Base-by-base conservation (phyloP, 2,329 filamentous ascomycete genomes). In the Exophiala dermatitidis region DNA sequence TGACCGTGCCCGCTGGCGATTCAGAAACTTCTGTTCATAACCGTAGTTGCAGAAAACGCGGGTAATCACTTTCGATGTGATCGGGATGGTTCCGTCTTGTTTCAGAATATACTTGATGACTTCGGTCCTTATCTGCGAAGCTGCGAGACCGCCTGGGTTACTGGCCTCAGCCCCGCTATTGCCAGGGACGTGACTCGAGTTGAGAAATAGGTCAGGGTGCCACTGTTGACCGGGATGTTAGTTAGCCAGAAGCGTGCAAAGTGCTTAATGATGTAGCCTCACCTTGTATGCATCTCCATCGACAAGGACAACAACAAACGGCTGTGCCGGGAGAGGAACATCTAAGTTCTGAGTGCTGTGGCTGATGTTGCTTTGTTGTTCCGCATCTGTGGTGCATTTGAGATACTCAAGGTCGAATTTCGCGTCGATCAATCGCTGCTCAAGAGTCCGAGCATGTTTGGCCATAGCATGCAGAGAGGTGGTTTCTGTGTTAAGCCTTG, bases 251-350 rank as follows among this genome's bases (percentile, higher is more conserved):
- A 36, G 5, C 12, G 2, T 19, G 8, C 10, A 26, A 41, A 36
- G 19, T 19, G 19, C 19, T 28, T 10, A 2, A 30, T 41, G 7
- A 3, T 29, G 31, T 5, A 46, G 19, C 19, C 52, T 46, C 45
- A 59, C 60, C 32, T 12, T n/a, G 47, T 62, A 62, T 3, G 60
- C 58, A 52, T 62, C 60, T 2, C 60, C 60, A 40, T 62, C 60
- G 6, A 62, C 52, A 6, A 62, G 42, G 4, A 62, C 60, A 19
- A 62, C 56, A 33, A 62, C 60, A 48, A 62, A 62, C 9, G 60
- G 54, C 30, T 55, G 54, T 5, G 53, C 37, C 37, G 50, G 49
- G 5, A 57, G 48, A 32, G 53, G 54, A 49, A 48, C n/a, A 10
- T 58, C 48, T 10, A 40, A 31, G 19, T 48, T 33, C 10, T 38